Evolutionary conservation across 2,329 filamentous ascomycete genomes (phyloP).

Genomic region (Colletotrichum aenigma): DNA sequence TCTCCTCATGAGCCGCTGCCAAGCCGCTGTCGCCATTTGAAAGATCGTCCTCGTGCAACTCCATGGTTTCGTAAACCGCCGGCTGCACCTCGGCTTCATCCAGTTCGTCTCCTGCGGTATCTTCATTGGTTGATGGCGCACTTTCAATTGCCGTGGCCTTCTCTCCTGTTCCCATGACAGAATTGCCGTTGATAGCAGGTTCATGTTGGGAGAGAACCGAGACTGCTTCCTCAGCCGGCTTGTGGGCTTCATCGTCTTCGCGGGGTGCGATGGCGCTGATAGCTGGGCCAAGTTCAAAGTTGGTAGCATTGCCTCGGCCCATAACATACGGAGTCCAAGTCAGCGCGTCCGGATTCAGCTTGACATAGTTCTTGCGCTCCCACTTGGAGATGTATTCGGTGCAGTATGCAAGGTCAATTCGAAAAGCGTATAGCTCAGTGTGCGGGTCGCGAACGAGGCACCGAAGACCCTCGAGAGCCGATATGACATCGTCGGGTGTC

Average conservation of each 20-base stretch:
- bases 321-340: constrained; percentile 98
- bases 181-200: not conserved
- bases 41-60: not conserved
- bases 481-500: constrained; percentile 95
- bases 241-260: constrained; percentile 69
- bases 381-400: constrained; percentile 87
- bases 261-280: constrained; percentile 87
- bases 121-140: constrained; percentile 23
- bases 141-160: not conserved
- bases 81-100: constrained; percentile 27
- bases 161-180: not conserved
- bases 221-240: constrained; percentile 31
- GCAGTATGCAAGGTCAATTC: constrained; percentile 86
- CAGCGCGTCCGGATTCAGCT: constrained; percentile 78
- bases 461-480: constrained; percentile 86
- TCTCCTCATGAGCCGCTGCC: not conserved
- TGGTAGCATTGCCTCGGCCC: constrained; percentile 82
- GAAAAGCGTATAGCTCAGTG: constrained; percentile 87
- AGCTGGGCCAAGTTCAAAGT: constrained; percentile 81
- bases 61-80: not conserved
- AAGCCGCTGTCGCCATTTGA: constrained; percentile 1
- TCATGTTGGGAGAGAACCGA: not conserved
- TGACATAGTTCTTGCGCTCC: constrained; percentile 87
- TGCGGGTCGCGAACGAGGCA: constrained; percentile 89
- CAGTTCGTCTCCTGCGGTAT: constrained; percentile 34